These are phyloP conservation scores for Corylus heterophylla DNA, from an alignment of 306 rosid species.

Conservation along the genomic window DNA sequence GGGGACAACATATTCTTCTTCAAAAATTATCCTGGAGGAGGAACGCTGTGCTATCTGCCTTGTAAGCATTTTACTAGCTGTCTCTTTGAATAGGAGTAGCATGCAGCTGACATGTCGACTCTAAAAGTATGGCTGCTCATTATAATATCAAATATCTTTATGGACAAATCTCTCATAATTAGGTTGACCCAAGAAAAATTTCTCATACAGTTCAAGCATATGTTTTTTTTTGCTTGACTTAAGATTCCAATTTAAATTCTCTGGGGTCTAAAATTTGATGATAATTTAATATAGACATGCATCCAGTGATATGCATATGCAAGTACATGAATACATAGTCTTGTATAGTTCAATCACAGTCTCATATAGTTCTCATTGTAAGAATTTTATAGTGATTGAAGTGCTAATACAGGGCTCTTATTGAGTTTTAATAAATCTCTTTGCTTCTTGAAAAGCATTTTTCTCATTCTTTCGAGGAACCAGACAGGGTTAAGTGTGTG, in stretches of 20 bases:
- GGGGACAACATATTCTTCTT: constrained; percentile 68
- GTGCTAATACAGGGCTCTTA: neutral
- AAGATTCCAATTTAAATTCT: neutral
- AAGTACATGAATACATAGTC: neutral
- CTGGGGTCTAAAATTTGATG: neutral
- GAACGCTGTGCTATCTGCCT: constrained; percentile 70
- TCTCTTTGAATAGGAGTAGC: constrained; percentile 1
- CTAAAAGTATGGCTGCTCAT: neutral
- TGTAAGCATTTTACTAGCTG: constrained; percentile 37
- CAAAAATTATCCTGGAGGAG: constrained; percentile 66
- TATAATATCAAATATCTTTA: neutral
- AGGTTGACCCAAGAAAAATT: neutral
- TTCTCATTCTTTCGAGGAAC: neutral
- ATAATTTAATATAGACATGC: neutral
- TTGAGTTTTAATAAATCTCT: neutral
- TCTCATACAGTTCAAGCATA: neutral
- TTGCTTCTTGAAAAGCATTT: neutral
- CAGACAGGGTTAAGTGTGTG: neutral
- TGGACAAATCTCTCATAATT: neutral
- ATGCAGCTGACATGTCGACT: neutral
- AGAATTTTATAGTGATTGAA: too few relatives aligned
- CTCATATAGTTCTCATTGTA: too few relatives aligned
- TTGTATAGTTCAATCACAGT: neutral
- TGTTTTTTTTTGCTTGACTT: neutral
- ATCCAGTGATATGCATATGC: neutral